Base-by-base conservation (phyloP, 2,329 filamentous ascomycete species). In the Colletotrichum sojae region DNA sequence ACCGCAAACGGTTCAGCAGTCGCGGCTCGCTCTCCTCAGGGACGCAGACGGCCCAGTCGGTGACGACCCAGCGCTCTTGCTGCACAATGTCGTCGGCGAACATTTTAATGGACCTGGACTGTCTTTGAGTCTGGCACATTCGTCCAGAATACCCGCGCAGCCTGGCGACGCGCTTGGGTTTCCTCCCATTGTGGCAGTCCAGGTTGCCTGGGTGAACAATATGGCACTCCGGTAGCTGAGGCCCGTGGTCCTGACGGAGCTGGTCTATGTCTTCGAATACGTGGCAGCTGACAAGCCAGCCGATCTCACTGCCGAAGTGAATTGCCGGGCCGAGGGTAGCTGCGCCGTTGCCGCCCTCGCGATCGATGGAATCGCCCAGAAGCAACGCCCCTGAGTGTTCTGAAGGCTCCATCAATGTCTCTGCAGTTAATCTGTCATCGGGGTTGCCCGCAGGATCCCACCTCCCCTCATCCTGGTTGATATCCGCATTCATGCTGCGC, bases 1-100 rank as follows among this genome's bases (percentile, higher is more conserved):
- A 58, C 3, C 63, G 55, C 4, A 65, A 39, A 13, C 55, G 31
- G 10, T 65, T 67, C 1, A 18, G 10, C 8, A 60, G 25, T 1
- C 27, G 20, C 2, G 16, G 3, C 13, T 18, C n/a, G 6, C 15
- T 4, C 3, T 51, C 18, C 4, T 31, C 9, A 16, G 40, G 40
- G 16, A 15, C 40, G 40, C 57, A 67, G 1, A 67, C 16, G 1
- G 64, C 64, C 64, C 64, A 67, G 20, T 63, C 64, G 2, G 64
- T 63, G 1, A 63, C 57, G 0, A 56, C 58, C 2, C 51, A 20
- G 5, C 15, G 15, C 18, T 51, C 36, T 16, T 51, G 2, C 2
- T 10, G 16, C 13, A 9, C 16, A 0, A 13, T n/a, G n/a, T 18
- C n/a, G n/a, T 6, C 4, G 4, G 16, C 15, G 15, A 49, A 63